Percentiles rank a stretch among this genome's conserved stretches.
phyloP scores from a whole-genome alignment of 2,329 filamentous ascomycete species.

The Aschersonia sp. region DNA sequence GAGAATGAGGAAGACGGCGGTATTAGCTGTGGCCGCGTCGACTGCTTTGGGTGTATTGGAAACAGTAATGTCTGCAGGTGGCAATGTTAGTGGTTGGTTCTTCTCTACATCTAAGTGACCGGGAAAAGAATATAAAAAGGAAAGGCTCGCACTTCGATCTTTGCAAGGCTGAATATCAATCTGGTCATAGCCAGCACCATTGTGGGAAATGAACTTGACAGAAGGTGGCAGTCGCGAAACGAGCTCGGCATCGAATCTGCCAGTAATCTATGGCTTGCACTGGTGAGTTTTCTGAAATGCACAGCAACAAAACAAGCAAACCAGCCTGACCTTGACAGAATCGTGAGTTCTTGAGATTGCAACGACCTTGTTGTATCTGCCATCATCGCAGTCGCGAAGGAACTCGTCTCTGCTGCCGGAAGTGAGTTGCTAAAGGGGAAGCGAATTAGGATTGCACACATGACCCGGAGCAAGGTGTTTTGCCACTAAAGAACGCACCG shows the following conservation, averaged over 20 bases:
- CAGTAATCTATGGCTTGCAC: constrained; percentile 29
- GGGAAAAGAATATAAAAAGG: too few species aligned
- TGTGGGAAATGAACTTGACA: constrained; percentile 28
- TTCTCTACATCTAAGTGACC: too few species aligned
- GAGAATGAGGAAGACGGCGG: constrained; percentile 55
- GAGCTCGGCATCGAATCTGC: constrained; percentile 46
- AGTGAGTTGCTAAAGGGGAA: constrained; percentile 4
- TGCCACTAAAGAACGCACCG: constrained; percentile 1
- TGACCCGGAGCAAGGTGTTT: neutral
- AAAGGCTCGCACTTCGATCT: constrained; percentile 2
- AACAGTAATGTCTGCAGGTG: constrained; percentile 30
- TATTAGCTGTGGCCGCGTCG: constrained; percentile 57
- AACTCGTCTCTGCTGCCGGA: constrained; percentile 7
- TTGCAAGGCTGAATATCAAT: constrained; percentile 51
- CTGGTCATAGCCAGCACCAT: constrained; percentile 49
- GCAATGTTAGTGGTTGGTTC: neutral
- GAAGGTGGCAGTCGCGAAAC: constrained; percentile 27
- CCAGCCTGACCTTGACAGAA: constrained; percentile 3
- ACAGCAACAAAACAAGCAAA: too few species aligned
- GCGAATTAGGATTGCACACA: neutral
- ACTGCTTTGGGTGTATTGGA: constrained; percentile 55
- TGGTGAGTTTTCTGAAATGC: neutral
- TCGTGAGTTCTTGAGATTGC: constrained; percentile 43
- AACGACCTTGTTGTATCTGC: constrained; percentile 39
- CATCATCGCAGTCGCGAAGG: constrained; percentile 35